A percentile compares a stretch with the other conserved stretches of the same genome.
Evolutionary conservation across 1,139 yeast genomes (phyloP).

Genomic region (Yamadazyma dushanensis): DNA sequence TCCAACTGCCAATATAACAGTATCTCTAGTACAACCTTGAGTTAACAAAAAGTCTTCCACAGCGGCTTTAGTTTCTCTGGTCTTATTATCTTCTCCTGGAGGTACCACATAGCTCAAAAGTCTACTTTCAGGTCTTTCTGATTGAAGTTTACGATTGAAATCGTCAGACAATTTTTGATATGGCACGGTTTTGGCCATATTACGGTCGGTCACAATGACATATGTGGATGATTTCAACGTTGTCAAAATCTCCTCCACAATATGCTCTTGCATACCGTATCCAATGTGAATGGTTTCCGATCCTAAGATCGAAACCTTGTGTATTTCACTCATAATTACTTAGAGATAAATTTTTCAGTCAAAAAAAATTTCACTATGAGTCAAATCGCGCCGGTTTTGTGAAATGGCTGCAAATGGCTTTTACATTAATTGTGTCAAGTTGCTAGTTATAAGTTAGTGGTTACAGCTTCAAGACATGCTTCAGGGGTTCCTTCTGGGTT

Average conservation of each 20-base stretch:
- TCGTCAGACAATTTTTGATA: slow-evolving; percentile 36
- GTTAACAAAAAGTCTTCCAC: slow-evolving; percentile 86
- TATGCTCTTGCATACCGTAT: slow-evolving; percentile 73
- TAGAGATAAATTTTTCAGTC: too few species aligned
- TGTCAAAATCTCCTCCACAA: slow-evolving; percentile 65
- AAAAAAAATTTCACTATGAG: neutral
- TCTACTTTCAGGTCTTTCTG: slow-evolving; percentile 52
- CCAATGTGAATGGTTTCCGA: slow-evolving; percentile 89
- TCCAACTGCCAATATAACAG: slow-evolving; percentile 91
- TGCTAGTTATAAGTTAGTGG: too few species aligned
- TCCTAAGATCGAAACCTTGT: slow-evolving; percentile 75
- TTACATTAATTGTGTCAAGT: too few species aligned
- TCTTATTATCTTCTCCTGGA: slow-evolving; percentile 94
- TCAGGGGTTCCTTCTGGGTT: slow-evolving; percentile 55
- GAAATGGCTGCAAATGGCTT: too few species aligned
- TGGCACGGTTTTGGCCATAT: slow-evolving; percentile 71
- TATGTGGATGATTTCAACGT: slow-evolving; percentile 82
- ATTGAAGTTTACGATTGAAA: slow-evolving; percentile 32
- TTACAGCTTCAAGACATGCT: slow-evolving; percentile 52
- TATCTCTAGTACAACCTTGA: slow-evolving; percentile 95
- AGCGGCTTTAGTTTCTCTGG: slow-evolving; percentile 83
- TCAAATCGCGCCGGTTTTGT: too few species aligned
- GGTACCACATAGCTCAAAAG: slow-evolving; percentile 72
- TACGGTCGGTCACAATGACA: slow-evolving; percentile 85
- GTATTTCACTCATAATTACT: slow-evolving; percentile 28